Conservation (phyloP, 1,284 basidiomycete species). For the Leccinum subspadiceum region DNA sequence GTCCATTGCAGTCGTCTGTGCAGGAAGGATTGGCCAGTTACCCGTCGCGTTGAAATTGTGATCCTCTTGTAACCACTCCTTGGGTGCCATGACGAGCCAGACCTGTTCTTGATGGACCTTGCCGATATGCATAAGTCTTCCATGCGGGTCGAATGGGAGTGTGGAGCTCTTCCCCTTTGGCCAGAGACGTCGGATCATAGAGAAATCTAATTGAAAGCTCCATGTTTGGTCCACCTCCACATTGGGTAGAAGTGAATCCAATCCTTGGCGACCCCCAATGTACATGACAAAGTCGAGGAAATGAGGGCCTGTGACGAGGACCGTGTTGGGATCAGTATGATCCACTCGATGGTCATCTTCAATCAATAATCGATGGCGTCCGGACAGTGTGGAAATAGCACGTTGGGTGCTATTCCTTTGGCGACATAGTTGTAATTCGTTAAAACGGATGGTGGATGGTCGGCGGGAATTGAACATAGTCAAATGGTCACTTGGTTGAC, state of each 20-base stretch:
- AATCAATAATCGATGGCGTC: not conserved
- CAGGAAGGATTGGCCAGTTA: not conserved
- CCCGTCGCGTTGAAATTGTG: not conserved
- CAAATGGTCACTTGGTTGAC: not conserved
- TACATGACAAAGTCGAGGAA: not conserved
- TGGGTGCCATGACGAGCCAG: not conserved
- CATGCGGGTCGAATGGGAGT: not conserved
- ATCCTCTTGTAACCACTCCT: not conserved
- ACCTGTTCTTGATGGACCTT: not conserved
- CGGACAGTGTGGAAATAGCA: not conserved
- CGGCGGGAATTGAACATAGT: not conserved
- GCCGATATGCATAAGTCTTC: not conserved
- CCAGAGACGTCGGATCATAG: not conserved
- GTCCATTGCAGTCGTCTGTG: not conserved
- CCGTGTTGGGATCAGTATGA: not conserved
- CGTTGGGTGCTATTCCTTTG: not conserved
- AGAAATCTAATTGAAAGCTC: not conserved
- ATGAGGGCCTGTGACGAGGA: not conserved
- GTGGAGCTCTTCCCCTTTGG: not conserved
- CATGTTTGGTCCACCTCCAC: not conserved
- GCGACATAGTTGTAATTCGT: not conserved
- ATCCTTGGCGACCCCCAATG: not conserved
- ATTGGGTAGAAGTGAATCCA: not conserved
- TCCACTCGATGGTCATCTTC: not conserved
- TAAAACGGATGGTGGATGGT: not conserved